These are phyloP conservation scores for Dianthus caryophyllus DNA, from an alignment of 148 eudicot genomes.

Conservation along the genomic window DNA sequence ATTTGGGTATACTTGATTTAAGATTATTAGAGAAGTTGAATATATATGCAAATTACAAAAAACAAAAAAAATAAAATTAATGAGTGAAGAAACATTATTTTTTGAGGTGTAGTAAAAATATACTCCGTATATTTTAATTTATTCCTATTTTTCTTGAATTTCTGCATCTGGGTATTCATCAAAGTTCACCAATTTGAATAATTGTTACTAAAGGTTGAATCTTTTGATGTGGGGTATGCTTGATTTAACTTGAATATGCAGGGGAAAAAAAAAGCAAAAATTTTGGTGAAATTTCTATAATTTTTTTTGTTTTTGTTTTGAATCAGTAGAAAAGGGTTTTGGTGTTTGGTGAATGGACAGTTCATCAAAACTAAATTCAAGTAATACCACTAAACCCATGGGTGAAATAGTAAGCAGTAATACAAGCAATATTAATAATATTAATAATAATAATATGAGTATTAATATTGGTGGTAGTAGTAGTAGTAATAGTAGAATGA, in stretches of 20 bases:
- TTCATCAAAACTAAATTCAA: slow-evolving; percentile 24
- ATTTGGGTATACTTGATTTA: no score
- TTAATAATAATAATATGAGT: slow-evolving; percentile 7
- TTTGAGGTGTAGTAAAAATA: no score
- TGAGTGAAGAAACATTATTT: no score
- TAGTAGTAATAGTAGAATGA: slow-evolving; percentile 13
- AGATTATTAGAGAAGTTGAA: no score
- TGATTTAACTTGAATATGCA: slow-evolving; percentile 20
- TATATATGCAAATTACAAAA: no score
- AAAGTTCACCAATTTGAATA: slow-evolving; percentile 21
- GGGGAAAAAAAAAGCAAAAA: not conserved
- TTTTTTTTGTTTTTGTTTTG: not conserved
- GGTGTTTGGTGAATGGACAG: slow-evolving; percentile 25
- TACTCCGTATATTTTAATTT: no score
- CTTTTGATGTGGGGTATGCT: slow-evolving; percentile 30
- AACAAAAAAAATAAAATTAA: no score
- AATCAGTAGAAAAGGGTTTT: not conserved
- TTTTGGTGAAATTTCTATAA: not conserved
- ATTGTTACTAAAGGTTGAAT: slow-evolving; percentile 23
- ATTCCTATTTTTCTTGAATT: slow-evolving; percentile 3
- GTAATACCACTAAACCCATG: slow-evolving; percentile 22
- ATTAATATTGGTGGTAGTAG: slow-evolving; percentile 2
- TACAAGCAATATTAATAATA: not conserved
- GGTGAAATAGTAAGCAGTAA: slow-evolving; percentile 26
- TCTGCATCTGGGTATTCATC: slow-evolving; percentile 16